Base-by-base conservation (phyloP, 1,139 yeast species). In the Geotrichum cucujoidarum region DNA sequence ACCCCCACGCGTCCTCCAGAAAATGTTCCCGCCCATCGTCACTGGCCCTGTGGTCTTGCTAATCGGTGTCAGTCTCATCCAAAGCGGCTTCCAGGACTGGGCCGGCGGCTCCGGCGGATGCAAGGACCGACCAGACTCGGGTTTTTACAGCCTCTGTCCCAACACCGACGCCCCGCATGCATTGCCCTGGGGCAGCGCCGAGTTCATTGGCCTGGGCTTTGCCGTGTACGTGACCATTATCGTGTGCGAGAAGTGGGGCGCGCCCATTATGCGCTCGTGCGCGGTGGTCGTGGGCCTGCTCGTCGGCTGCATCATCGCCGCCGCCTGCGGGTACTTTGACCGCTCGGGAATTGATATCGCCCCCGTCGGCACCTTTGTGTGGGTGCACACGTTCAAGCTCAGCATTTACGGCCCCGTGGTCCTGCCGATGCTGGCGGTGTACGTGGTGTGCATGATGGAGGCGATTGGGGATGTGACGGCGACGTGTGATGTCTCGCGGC, bases 231-330 rank as follows among this genome's bases (percentile, higher is more conserved):
- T 80, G 27, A 71, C 87, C 8, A 87, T 89, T 58, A 74, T 88
- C 49, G 53, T 86, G 32, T 77, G 84, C 56, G 96, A 89, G 66
- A 80, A 80, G 62, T 88, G 85, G 75, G 97, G 97, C 27, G 79
- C 95, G n/a, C 96, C 96, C 50, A 83, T 88, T 58, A 84, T 88
- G 94, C 86, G 84, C 64, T 84, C 95, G 7, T 86, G 95, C 73
- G 92, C 95, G 0, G 95, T 88, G 43, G 84, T 88, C 56, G 69
- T 82, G 37, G 96, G 96, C 43, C 73, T 88, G 53, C 69, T 88
- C 45, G 80, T 87, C 39, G 96, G 96, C 34, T 87, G 95, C 71
- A 85, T 88, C 54, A 94, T 88, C 48, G 95, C 94, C 35, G 95
- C 92, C 48, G 95, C 92, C 10, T 78, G 86, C 65, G 94, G 95